Evolutionary conservation across 345 rosid genomes (phyloP), one percentile per base, ranked within the genome.

Genomic region (Salix suchowensis): DNA sequence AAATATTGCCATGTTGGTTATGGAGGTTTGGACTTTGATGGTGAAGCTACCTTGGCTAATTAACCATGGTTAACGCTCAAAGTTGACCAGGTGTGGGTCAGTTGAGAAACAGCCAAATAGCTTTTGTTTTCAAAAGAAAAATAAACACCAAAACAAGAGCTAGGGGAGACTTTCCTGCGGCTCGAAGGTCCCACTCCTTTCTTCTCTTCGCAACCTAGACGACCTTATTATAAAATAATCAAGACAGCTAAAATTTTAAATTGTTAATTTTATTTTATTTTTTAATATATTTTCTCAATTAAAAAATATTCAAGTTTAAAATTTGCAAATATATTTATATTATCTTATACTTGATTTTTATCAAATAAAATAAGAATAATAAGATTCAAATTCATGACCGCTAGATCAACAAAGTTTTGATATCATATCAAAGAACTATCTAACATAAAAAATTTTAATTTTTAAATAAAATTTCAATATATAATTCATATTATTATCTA

Each of bases 131-230:
- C 19, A 68, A 68, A 26, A 39, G 9, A 39, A 48, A 36, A 36
- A 23, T 58, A 46, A 9, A 8, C 23, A 67, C 9, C 24, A 62
- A 74, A 72, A 62, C 72, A 61, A 69, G 73, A 54, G 64, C 68
- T 40, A 68, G 71, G 71, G 85, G 65, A 34, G 74, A 74, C 42
- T 73, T 72, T 65, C 82, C 77, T 26, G 87, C 89, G 85, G 89
- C 88, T 84, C 65, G 80, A 82, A 88, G 93, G 87, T 4, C 86
- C 89, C 81, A 78, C 32, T 8, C 70, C 61, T 79, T 81, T 72
- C 84, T 7, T 69, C 77, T 77, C 68, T 74, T 23, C 72, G 65
- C 54, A 78, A 77, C 85, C 79, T 68, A 77, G 80, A 77, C 81
- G 85, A 82, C 83, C 36, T 34, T 4, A 34, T 34, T 34, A 34